These are phyloP conservation scores for Gossypium turneri DNA, from an alignment of 345 rosid genomes.

Conservation along the genomic window DNA sequence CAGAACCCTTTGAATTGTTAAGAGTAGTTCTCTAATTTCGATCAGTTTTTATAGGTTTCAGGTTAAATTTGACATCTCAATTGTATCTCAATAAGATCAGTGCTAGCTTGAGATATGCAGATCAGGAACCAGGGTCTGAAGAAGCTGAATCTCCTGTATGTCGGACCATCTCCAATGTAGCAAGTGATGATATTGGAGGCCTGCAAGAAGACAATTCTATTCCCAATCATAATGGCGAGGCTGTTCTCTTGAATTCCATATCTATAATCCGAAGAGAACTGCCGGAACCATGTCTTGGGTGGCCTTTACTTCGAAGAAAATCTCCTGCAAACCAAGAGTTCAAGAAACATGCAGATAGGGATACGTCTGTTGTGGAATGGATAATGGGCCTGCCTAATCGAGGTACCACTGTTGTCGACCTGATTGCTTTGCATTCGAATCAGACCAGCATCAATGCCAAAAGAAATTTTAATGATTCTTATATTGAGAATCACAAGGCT, in stretches of 20 bases:
- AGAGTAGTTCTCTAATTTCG: not conserved
- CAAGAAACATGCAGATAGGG: constrained; percentile 17
- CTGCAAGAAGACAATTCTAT: not conserved
- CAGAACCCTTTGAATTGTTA: not conserved
- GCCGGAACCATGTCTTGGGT: constrained; percentile 35
- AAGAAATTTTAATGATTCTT: not conserved
- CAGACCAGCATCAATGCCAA: not conserved
- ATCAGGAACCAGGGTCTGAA: constrained; percentile 1
- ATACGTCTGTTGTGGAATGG: constrained; percentile 43
- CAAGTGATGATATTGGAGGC: constrained; percentile 11
- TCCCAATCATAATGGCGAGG: not conserved
- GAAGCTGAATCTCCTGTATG: constrained; percentile 1
- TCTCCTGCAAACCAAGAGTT: not conserved
- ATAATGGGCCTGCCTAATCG: constrained; percentile 34
- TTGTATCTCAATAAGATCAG: not conserved
- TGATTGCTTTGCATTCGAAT: constrained; percentile 5
- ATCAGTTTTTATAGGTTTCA: constrained; percentile 21
- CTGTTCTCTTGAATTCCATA: constrained; percentile 21
- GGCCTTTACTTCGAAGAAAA: constrained; percentile 35
- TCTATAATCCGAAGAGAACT: constrained; percentile 31
- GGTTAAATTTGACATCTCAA: constrained; percentile 10
- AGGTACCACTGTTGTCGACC: constrained; percentile 6
- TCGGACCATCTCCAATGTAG: constrained; percentile 1
- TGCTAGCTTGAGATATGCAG: constrained; percentile 13
- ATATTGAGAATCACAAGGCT: not conserved